Evolutionary conservation across 1,284 basidiomycete species (phyloP).

Genomic region (Microbotryum lychnidis-dioicae): DNA sequence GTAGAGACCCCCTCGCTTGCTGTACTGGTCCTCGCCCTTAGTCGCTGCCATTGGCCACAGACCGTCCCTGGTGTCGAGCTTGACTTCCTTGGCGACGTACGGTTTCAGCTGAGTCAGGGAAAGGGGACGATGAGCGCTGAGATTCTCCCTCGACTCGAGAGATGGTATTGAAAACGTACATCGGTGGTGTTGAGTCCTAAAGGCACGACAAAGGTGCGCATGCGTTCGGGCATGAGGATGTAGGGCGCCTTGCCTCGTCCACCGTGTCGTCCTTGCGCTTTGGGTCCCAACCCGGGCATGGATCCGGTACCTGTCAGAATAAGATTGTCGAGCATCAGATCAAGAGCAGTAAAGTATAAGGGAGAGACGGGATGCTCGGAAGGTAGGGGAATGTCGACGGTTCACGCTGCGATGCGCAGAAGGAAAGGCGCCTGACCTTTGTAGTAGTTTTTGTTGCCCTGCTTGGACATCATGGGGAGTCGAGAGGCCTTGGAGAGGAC

Average conservation of each 20-base stretch:
- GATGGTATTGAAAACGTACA: slow-evolving; percentile 9
- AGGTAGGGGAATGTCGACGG: neutral
- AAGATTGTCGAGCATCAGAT: neutral
- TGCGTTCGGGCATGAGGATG: slow-evolving; percentile 32
- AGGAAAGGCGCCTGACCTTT: slow-evolving; percentile 54
- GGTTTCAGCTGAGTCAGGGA: slow-evolving; percentile 30
- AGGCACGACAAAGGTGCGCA: slow-evolving; percentile 35
- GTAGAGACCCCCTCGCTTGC: slow-evolving; percentile 28
- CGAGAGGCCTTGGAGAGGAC: slow-evolving; percentile 69
- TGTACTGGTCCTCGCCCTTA: slow-evolving; percentile 18
- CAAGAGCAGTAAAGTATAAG: neutral
- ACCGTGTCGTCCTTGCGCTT: slow-evolving; percentile 30
- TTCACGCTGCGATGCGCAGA: neutral
- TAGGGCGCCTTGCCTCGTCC: slow-evolving; percentile 33
- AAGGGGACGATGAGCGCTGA: neutral
- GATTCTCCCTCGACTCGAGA: neutral
- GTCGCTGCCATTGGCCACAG: slow-evolving; percentile 32
- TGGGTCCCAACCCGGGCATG: slow-evolving; percentile 33
- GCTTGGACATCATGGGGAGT: slow-evolving; percentile 66
- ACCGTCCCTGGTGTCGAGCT: slow-evolving; percentile 21
- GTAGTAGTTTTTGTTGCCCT: slow-evolving; percentile 86
- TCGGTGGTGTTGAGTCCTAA: slow-evolving; percentile 15
- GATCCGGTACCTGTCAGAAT: slow-evolving; percentile 31
- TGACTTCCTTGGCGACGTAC: slow-evolving; percentile 29
- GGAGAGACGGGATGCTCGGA: neutral